Conservation (phyloP, 139 green algal species). For the Mesostigma viride region DNA sequence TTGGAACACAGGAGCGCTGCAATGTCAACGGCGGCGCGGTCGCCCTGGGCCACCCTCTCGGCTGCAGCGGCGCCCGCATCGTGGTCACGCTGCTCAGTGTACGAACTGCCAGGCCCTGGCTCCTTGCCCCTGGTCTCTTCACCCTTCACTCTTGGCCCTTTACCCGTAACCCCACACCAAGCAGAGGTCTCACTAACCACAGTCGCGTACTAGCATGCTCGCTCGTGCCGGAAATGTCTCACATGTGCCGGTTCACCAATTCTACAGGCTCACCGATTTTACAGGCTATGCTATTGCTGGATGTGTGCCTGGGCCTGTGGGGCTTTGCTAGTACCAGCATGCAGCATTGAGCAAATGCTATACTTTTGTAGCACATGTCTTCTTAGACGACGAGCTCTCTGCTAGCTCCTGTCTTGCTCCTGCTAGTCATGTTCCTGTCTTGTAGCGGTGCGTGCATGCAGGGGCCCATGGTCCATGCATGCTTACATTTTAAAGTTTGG, state of each 20-base stretch:
- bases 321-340: too few relatives aligned
- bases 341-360: too few relatives aligned
- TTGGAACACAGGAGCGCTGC: slow-evolving; percentile 37
- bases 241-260: background rate
- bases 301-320: too few relatives aligned
- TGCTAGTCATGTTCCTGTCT: too few relatives aligned
- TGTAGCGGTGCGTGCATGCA: too few relatives aligned
- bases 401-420: too few relatives aligned
- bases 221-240: background rate
- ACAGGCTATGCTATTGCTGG: too few relatives aligned
- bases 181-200: background rate
- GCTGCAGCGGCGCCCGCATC: slow-evolving; percentile 63
- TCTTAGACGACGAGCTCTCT: too few relatives aligned
- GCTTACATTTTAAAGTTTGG: too few relatives aligned
- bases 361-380: too few relatives aligned
- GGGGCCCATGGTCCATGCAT: too few relatives aligned
- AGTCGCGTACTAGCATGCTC: background rate
- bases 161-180: background rate
- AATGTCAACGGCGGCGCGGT: slow-evolving; percentile 80
- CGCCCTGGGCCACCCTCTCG: slow-evolving; percentile 77
- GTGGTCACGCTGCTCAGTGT: slow-evolving; percentile 72
- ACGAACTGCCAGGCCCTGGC: slow-evolving; percentile 27
- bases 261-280: background rate
- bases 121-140: slow-evolving; percentile 49
- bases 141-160: background rate